Percentiles rank a stretch among this genome's conserved stretches.
Evolutionary conservation across 192 early-diverging fungal species (phyloP).

Genomic region (Haplosporangium gracile): DNA sequence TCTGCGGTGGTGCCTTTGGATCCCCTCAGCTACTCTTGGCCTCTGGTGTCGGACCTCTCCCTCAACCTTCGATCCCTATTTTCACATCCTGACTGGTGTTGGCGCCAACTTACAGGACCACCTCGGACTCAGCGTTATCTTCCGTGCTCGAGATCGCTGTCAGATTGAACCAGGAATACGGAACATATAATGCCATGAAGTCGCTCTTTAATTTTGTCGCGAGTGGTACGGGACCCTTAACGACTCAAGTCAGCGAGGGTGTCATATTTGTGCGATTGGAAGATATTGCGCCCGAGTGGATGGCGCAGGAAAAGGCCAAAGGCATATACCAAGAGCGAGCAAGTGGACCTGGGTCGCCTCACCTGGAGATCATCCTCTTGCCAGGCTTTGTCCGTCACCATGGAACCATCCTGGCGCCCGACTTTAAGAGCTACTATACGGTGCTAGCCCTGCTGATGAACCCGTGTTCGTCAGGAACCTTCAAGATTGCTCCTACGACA

Average conservation of each 20-base stretch:
- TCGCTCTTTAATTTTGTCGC: constrained; percentile 15
- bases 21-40: constrained; percentile 54
- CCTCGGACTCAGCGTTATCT: constrained; percentile 32
- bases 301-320: constrained; percentile 42
- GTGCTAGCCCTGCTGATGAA: constrained; percentile 37
- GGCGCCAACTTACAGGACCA: constrained; percentile 58
- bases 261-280: constrained; percentile 45
- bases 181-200: not conserved
- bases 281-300: constrained; percentile 45
- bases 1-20: constrained; percentile 58
- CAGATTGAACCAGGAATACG: not conserved
- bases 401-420: constrained; percentile 23
- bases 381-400: constrained; percentile 25
- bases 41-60: constrained; percentile 55
- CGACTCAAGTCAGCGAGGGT: constrained; percentile 35
- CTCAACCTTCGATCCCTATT: constrained; percentile 27
- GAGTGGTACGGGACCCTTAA: constrained; percentile 20
- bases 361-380: constrained; percentile 40
- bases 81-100: constrained; percentile 53
- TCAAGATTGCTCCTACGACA: constrained; percentile 19
- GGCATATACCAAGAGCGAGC: constrained; percentile 45
- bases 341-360: constrained; percentile 39
- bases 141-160: constrained; percentile 19
- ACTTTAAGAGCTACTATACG: constrained; percentile 31
- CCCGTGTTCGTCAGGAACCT: constrained; percentile 29